Evolutionary conservation across 441 rosid genomes (phyloP), one percentile per base, ranked within the genome.

Genomic region (Pelargonium myrrhifolium): DNA sequence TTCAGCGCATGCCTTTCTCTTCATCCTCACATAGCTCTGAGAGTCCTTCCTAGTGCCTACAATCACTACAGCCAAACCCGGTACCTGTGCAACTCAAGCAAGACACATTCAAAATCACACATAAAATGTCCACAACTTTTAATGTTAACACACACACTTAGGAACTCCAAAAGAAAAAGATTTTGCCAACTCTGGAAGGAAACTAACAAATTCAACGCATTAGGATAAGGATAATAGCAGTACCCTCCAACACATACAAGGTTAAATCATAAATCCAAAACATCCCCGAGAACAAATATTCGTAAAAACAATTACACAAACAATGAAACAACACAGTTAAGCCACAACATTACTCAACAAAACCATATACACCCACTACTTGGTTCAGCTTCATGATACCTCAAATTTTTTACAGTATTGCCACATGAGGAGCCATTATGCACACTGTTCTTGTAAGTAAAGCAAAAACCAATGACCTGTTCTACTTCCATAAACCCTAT

Each of bases 1-100:
- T 86, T 93, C 97, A 37, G 89, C 88, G 74, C 96, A 93, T 0
- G 94, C 94, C 75, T 88, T 90, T 76, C 98, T 86, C 83, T 93
- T 93, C 90, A 85, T 93, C 55, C 62, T 81, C 64, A 93, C 98
- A 75, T 90, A 93, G 71, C 89, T 93, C 75, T 84, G 89, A 49
- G 97, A 88, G 77, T 90, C 98, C 76, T 88, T 90, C 65, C 96
- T 79, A 68, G 21, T 35, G 37, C 98, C 98, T 22, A 88, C 96
- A 51, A 90, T 86, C 65, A 89, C 91, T 20, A 93, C 96, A 4
- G 97, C 97, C 72, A 93, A 74, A 49, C 97, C 97, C 31, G 97
- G 97, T 51, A 89, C 96, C 96, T 90, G 78, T 71, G 26, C 56
- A 67, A 6, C 69, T 59, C 31, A 55, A 66, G 22, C 58, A 51